Conservation (phyloP, 495 filamentous ascomycete species). For the Xylaria nigripes region DNA sequence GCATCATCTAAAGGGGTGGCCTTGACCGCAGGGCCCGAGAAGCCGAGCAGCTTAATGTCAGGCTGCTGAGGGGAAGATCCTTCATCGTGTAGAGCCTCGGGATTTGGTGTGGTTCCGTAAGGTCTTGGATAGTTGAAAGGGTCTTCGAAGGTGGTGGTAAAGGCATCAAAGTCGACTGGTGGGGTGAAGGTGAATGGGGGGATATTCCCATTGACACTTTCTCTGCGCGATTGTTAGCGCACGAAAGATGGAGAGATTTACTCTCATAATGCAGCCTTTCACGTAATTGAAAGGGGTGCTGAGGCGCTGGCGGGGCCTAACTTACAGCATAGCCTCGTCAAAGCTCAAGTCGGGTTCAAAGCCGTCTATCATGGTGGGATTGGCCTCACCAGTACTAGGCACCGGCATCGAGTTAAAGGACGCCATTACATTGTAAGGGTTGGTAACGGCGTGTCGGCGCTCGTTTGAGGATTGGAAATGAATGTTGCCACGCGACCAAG, state of each 20-base stretch:
- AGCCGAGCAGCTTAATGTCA: constrained; percentile 74
- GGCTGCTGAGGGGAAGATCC: constrained; percentile 42
- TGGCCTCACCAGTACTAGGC: constrained; percentile 30
- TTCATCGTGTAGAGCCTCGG: constrained; percentile 25
- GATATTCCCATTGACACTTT: constrained; percentile 36
- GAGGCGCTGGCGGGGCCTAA: constrained; percentile 5
- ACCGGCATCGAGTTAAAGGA: constrained; percentile 42
- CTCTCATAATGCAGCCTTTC: background rate
- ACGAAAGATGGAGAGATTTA: background rate
- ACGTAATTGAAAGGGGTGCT: background rate
- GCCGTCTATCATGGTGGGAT: constrained; percentile 27
- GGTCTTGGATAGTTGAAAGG: constrained; percentile 51
- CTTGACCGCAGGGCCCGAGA: constrained; percentile 60
- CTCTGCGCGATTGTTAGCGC: constrained; percentile 23
- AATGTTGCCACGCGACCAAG: background rate
- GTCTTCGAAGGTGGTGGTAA: constrained; percentile 56
- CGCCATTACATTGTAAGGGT: constrained; percentile 40
- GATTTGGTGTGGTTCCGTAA: constrained; percentile 39
- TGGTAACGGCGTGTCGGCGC: constrained; percentile 6
- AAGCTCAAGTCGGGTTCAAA: constrained; percentile 37
- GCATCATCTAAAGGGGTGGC: constrained; percentile 59
- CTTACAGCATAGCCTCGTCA: constrained; percentile 42
- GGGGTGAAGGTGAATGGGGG: constrained; percentile 45
- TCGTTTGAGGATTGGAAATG: background rate
- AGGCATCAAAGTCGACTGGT: constrained; percentile 48